Base-by-base conservation (phyloP, 331 rosid genomes). In the Stylosanthes scabra region DNA sequence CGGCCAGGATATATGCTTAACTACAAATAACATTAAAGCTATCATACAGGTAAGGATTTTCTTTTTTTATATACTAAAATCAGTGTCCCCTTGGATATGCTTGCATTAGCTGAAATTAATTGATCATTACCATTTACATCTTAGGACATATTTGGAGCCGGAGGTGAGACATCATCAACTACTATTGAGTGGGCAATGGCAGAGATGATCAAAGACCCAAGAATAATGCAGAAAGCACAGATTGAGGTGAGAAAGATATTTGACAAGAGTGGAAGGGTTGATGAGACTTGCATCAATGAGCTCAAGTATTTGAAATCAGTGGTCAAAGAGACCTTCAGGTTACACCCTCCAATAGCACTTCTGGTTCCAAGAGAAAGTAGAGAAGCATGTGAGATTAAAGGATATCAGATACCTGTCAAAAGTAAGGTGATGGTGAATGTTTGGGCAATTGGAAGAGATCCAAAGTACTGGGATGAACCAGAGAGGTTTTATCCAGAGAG, bases 361-460 rank as follows among this genome's bases (percentile, higher is more conserved):
- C 25, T 55, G 25, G 1, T 84, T n/a, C 83, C 82, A 13, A 78
- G 83, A 51, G 76, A 74, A 66, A 51, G 78, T 20, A 0, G 51
- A 8, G 68, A 84, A 61, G 50, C 28, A 1, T 81, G 86, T 60
- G 29, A 52, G 52, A 82, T 83, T 12, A 8, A 42, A 11, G 89
- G 88, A 8, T 85, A 63, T 52, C 34, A 72, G 25, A 85, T 85
- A 69, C 86, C 88, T 0, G 11, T 15, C 4, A 81, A 81, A 67
- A 75, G 84, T 4, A 76, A 12, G 40, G 82, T 88, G 3, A 41
- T 88, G 0, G 63, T 85, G 1, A 86, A 83, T 59, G 86, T 69
- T 2, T 86, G 90, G 90, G 91, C 83, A 7, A 83, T 84, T 11
- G 81, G 77, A 64, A 81, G 91, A 76, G 88, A 86, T 74, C 75